Conservation (phyloP, 257 asterid genomes). For the Catharanthus roseus region DNA sequence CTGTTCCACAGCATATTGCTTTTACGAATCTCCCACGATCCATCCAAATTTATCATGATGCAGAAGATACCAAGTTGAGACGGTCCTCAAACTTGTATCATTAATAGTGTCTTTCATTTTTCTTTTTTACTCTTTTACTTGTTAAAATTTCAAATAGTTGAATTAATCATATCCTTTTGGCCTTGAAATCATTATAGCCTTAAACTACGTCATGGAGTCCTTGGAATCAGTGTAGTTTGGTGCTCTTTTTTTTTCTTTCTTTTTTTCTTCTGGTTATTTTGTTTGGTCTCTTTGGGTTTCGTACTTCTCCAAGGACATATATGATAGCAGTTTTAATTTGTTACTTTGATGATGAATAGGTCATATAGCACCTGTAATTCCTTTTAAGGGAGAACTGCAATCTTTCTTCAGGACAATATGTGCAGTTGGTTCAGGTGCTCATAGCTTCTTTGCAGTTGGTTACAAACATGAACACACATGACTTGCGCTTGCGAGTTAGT, state of each 20-base stretch:
- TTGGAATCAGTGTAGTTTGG: no score
- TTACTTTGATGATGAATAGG: slow-evolving; percentile 4
- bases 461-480: not conserved
- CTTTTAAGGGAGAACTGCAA: no score
- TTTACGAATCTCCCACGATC: not conserved
- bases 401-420: not conserved
- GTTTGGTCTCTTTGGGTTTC: not conserved
- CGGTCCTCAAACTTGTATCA: not conserved
- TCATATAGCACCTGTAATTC: not conserved
- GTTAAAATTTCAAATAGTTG: not conserved
- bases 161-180: no score
- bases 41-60: not conserved
- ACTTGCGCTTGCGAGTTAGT: no score
- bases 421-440: slow-evolving; percentile 12
- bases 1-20: not conserved
- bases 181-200: no score
- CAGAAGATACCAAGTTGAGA: not conserved
- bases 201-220: no score
- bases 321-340: not conserved
- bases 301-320: slow-evolving; percentile 2
- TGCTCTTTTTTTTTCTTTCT: no score
- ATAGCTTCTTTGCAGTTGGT: not conserved
- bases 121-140: not conserved
- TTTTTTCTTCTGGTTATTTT: no score
- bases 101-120: not conserved